These are phyloP conservation scores for Saccharomycopsis javanensis DNA, from an alignment of 805 yeast species.

Conservation along the genomic window DNA sequence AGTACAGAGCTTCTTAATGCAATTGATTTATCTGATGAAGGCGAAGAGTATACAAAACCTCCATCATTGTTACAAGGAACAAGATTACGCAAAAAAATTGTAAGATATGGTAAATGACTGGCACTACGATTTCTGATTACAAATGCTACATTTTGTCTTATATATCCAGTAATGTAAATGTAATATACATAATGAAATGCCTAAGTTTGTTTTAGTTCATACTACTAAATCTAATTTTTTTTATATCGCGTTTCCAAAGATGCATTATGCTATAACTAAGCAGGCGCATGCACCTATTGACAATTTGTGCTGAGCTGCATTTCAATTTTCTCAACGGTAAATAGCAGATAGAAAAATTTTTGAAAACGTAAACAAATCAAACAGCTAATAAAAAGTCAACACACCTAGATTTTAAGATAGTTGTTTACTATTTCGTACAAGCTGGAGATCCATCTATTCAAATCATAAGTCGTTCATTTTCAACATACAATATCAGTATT, in stretches of 20 bases:
- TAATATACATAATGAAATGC: background rate
- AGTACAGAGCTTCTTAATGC: background rate
- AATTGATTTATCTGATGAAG: background rate
- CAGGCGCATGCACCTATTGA: background rate
- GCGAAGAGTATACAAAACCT: background rate
- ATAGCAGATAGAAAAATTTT: background rate
- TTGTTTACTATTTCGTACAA: background rate
- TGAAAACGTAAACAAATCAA: background rate
- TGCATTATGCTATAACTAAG: background rate
- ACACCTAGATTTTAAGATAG: background rate
- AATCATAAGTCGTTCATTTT: too few relatives aligned
- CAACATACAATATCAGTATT: too few relatives aligned
- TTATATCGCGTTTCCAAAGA: background rate
- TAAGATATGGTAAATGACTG: background rate
- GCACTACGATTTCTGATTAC: too few relatives aligned
- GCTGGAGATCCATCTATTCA: too few relatives aligned
- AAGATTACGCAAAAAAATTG: background rate
- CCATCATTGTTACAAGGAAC: background rate
- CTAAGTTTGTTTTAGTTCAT: background rate
- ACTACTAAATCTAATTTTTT: too few relatives aligned
- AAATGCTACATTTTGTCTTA: background rate
- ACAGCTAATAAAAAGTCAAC: background rate
- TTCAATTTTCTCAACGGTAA: background rate
- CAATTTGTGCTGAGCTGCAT: background rate
- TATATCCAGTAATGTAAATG: background rate